Evolutionary conservation across 2,329 filamentous ascomycete species (phyloP), one percentile per base, ranked within the genome.

Genomic region (Pleomassaria siparia): DNA sequence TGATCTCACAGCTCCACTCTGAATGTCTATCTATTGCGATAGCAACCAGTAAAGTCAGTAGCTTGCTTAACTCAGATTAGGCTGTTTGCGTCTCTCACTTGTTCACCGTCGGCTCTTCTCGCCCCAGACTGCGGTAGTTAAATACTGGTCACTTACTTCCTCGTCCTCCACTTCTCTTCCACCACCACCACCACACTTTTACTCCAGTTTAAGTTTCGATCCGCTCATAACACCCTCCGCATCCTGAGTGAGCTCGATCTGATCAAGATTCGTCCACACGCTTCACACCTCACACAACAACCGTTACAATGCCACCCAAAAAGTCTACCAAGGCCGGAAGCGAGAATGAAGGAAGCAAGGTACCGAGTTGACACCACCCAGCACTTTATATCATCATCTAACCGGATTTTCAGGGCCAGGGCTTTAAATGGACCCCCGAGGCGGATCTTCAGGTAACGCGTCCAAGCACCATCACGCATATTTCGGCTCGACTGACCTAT

Each of bases 391-490:
- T n/a, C n/a, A n/a, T n/a, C n/a, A n/a, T n/a, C n/a, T n/a, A n/a
- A n/a, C n/a, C n/a, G n/a, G n/a, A n/a, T n/a, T n/a, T n/a, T n/a
- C n/a, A n/a, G n/a, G n/a, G n/a, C 10, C 12, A 43, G 46, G 15
- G 6, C 10, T 48, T 48, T 39, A 8, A 29, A 9, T 50, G 47
- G 47, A 50, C 43, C 13, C 3, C 47, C 28, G 47, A 50, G 21
- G 18, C 28, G n/a, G 47, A 50, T 15, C 47, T 18, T 21, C 40
- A 41, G 32, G 46, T 44, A 44, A 2, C 24, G 26, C 33, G 16
- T 12, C 16, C 33, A 25, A 4, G 3, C 8, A 11, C 42, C 15
- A 16, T 12, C 26, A 36, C 10, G n/a, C 20, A 37, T 22, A n/a
- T 20, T 13, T 15, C 4, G 28, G 3, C 35, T 18, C 16, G 29